phyloP scores from a whole-genome alignment of 2,329 filamentous ascomycete species.

The Penicillium sp. region DNA sequence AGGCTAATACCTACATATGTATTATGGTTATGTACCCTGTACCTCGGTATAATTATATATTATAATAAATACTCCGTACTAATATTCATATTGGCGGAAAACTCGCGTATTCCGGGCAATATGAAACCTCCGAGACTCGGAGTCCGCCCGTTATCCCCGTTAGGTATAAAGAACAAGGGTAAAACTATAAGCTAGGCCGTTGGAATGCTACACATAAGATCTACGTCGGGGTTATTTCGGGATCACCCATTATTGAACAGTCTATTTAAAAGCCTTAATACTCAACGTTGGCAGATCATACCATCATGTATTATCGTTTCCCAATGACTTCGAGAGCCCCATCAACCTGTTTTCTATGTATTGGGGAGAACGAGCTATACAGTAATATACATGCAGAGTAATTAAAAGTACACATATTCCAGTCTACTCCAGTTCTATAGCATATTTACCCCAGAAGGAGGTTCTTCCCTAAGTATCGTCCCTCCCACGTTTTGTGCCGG shows the following conservation, averaged over 20 bases:
- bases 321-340: neutral
- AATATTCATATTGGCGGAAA: neutral
- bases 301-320: neutral
- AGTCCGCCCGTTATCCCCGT: neutral
- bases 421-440: neutral
- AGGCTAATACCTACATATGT: no score
- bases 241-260: neutral
- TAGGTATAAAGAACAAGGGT: neutral
- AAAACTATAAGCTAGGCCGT: neutral
- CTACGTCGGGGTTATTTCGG: constrained; percentile 1
- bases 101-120: neutral
- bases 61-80: no score
- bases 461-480: neutral
- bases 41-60: neutral
- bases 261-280: neutral
- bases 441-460: neutral
- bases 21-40: neutral
- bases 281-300: neutral
- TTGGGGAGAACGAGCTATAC: neutral
- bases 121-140: constrained; percentile 1
- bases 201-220: neutral
- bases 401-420: neutral
- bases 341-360: neutral
- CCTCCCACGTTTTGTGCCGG: neutral
- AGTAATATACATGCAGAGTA: neutral